Conservation (phyloP, 2,329 filamentous ascomycete genomes). For the Phyllosticta citribraziliensis region DNA sequence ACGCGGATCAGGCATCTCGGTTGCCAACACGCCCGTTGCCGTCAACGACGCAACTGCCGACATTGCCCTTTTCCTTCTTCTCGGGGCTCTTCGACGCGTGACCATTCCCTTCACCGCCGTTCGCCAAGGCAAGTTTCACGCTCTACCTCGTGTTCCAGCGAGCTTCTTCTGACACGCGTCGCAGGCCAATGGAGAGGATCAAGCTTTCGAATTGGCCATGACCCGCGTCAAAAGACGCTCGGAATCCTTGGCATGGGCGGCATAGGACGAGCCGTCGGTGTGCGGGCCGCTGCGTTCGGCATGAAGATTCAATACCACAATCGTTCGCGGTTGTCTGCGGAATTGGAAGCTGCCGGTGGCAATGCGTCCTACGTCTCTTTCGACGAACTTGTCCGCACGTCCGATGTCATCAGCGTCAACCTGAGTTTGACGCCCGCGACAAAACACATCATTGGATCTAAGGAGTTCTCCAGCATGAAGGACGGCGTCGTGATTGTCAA, state of each 20-base stretch:
- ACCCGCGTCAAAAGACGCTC: slow-evolving; percentile 43
- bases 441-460: slow-evolving; percentile 42
- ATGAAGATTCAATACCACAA: slow-evolving; percentile 53
- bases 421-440: slow-evolving; percentile 43
- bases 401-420: slow-evolving; percentile 47
- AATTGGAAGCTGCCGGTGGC: slow-evolving; percentile 28
- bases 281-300: slow-evolving; percentile 44
- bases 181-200: slow-evolving; percentile 26
- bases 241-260: slow-evolving; percentile 53
- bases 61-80: slow-evolving; percentile 41
- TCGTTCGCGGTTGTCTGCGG: slow-evolving; percentile 30
- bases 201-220: slow-evolving; percentile 39
- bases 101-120: slow-evolving; percentile 38
- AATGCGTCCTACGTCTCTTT: slow-evolving; percentile 46
- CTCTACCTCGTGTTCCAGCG: fast-evolving
- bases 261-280: slow-evolving; percentile 43
- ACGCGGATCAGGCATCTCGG: slow-evolving; percentile 27
- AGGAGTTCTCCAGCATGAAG: slow-evolving; percentile 45
- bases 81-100: slow-evolving; percentile 42
- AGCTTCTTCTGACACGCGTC: slow-evolving; percentile 10
- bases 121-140: slow-evolving; percentile 28
- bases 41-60: slow-evolving; percentile 44
- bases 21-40: slow-evolving; percentile 39
- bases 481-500: slow-evolving; percentile 48
- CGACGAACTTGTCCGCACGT: slow-evolving; percentile 42